Evolutionary conservation across 1,284 basidiomycete species (phyloP), one percentile per base, ranked within the genome.

Genomic region (Cryptococcus floricola): DNA sequence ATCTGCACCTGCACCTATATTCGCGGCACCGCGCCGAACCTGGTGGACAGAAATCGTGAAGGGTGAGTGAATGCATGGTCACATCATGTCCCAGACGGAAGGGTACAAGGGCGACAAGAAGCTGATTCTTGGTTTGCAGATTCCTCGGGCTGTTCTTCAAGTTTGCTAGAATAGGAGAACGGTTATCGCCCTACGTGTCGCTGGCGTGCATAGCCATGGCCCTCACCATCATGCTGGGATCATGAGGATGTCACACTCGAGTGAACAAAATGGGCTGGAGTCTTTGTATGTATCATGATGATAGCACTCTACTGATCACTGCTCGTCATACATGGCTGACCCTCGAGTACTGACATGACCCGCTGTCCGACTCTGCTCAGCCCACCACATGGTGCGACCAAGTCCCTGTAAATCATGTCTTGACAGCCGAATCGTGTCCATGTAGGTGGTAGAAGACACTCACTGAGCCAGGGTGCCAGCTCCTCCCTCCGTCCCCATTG

Each of bases 1-100:
- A 93, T 98, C 60, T 98, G 96, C 80, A 98, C 95, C 45, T 97
- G 92, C 81, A 95, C 96, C 3, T 98, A 98, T 74, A 83, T 95
- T 16, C 86, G 95, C 53, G 87, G 91, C 0, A 86, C 91, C 3
- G 87, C 90, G 5, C 95, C 95, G 5, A 83, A 88, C 25, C 79
- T 98, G 7, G 83, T 98, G 28, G 96, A 98, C 76, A 81, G 89
- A 59, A 98, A 98, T 77, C 92, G 93, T 79, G 83, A 91, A 75
- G 96, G 95, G 94, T 93, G 66, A 69, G 85, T 80, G 2, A 2
- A 38, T 18, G 39, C 27, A 10, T 18, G 8, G 9, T 34, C 14
- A 19, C 23, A 41, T 34, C 10, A 10, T 8, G 31, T 6, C 31
- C 10, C 31, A 34, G 3, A 34, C 1, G 31, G 31, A 10, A 5